Conservation (phyloP, 192 early-diverging fungal genomes). For the Backusella luteola region DNA sequence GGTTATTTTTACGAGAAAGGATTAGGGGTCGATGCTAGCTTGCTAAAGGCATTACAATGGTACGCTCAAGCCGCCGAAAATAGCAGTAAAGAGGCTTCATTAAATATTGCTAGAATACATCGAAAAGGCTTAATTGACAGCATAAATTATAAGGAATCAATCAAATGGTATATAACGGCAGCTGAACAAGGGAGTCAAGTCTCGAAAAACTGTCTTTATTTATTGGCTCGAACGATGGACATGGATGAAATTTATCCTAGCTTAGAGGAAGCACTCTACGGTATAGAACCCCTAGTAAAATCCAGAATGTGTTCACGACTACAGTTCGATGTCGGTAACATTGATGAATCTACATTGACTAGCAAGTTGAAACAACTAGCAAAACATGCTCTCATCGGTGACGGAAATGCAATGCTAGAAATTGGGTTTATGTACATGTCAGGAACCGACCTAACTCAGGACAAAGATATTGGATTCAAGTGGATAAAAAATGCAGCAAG, state of each 20-base stretch:
- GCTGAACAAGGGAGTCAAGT: neutral
- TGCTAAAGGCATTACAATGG: neutral
- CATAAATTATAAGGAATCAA: neutral
- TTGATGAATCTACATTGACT: neutral
- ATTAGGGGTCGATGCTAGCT: neutral
- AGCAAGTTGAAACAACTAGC: neutral
- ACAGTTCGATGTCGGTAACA: neutral
- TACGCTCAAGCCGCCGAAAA: neutral
- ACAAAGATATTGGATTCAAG: neutral
- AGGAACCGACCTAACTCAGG: neutral
- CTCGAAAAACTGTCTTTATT: neutral
- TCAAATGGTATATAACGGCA: neutral
- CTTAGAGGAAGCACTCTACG: neutral
- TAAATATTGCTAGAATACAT: neutral
- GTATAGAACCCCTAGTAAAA: neutral
- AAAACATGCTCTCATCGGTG: neutral
- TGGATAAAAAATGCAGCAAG: neutral
- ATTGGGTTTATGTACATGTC: neutral
- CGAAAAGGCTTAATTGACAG: neutral
- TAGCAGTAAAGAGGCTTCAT: neutral
- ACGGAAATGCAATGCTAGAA: neutral
- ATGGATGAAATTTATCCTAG: neutral
- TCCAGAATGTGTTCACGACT: neutral
- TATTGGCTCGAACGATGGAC: neutral
- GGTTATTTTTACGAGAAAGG: neutral